These are phyloP conservation scores for Vickermania ingenoplastis DNA, from an alignment of 208 protist species.

Conservation along the genomic window DNA sequence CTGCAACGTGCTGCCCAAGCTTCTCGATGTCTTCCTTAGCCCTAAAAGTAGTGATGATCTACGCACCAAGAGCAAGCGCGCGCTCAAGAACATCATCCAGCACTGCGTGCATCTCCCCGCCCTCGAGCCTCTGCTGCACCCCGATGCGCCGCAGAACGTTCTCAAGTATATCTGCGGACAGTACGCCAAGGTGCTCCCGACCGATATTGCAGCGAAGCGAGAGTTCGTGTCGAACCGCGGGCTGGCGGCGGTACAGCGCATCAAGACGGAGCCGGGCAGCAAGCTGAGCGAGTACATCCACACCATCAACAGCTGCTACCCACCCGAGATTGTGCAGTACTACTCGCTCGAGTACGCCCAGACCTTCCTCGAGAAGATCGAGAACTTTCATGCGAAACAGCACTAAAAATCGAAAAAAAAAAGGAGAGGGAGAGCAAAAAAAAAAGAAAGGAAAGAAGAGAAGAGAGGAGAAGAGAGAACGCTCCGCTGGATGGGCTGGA, in stretches of 20 bases:
- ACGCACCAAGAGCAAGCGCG: slow-evolving; percentile 92
- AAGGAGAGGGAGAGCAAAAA: not conserved
- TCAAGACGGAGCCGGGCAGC: slow-evolving; percentile 91
- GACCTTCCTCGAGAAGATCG: slow-evolving; percentile 94
- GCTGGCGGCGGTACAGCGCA: slow-evolving; percentile 92
- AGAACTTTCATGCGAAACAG: slow-evolving; percentile 86
- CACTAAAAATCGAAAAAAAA: slow-evolving; percentile 26
- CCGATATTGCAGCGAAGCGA: slow-evolving; percentile 93
- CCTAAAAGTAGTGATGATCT: slow-evolving; percentile 92
- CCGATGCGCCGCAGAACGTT: slow-evolving; percentile 91
- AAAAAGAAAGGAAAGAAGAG: slow-evolving; percentile 2
- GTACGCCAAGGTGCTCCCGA: slow-evolving; percentile 97
- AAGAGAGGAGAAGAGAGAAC: not conserved
- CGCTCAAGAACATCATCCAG: slow-evolving; percentile 95
- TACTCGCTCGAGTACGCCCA: slow-evolving; percentile 96
- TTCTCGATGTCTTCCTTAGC: slow-evolving; percentile 89
- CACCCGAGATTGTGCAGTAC: slow-evolving; percentile 97
- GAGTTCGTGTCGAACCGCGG: slow-evolving; percentile 94
- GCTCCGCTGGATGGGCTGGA: no score
- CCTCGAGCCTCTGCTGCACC: slow-evolving; percentile 94
- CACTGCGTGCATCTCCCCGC: slow-evolving; percentile 94
- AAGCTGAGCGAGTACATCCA: slow-evolving; percentile 95
- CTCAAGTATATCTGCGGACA: slow-evolving; percentile 97
- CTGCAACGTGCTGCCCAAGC: slow-evolving; percentile 91
- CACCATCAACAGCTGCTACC: slow-evolving; percentile 97